Conservation (phyloP, 768 basidiomycete species). For the Boletales sp. region DNA sequence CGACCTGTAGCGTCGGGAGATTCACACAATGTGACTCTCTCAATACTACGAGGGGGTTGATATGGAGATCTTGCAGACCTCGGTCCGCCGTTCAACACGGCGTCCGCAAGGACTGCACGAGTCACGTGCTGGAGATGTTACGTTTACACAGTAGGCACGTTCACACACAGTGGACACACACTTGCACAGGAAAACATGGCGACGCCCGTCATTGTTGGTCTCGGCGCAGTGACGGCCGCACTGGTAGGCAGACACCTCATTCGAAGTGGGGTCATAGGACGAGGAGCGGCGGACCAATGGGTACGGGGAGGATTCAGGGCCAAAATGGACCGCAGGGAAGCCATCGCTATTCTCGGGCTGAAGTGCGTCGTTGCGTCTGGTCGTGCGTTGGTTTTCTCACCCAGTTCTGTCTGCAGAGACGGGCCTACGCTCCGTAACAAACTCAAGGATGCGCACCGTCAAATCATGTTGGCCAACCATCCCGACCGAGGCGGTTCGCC, state of each 20-base stretch:
- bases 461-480: slow-evolving; percentile 98
- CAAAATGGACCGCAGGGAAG: slow-evolving; percentile 97
- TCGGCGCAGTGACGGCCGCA: slow-evolving; percentile 75
- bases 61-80: slow-evolving; percentile 1
- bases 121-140: slow-evolving; percentile 10
- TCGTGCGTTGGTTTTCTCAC: not conserved
- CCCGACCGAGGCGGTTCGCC: slow-evolving; percentile 99
- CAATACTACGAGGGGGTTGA: slow-evolving; percentile 2
- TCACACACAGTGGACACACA: not conserved
- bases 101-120: too few relatives aligned
- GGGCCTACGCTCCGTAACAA: slow-evolving; percentile 67
- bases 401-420: slow-evolving; percentile 53
- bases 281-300: slow-evolving; percentile 74
- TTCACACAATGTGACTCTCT: not conserved
- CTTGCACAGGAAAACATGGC: slow-evolving; percentile 49
- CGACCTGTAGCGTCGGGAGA: not conserved
- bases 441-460: slow-evolving; percentile 93
- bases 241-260: slow-evolving; percentile 70
- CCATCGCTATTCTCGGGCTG: slow-evolving; percentile 84
- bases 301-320: slow-evolving; percentile 90
- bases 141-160: not conserved
- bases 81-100: too few relatives aligned
- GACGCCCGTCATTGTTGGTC: slow-evolving; percentile 71
- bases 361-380: slow-evolving; percentile 57
- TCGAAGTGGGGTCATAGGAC: slow-evolving; percentile 56